A percentile compares a stretch with the other conserved stretches of the same genome.
Conservation (phyloP, 2,329 filamentous ascomycete genomes). For the Myriosclerotinia scirpicola region DNA sequence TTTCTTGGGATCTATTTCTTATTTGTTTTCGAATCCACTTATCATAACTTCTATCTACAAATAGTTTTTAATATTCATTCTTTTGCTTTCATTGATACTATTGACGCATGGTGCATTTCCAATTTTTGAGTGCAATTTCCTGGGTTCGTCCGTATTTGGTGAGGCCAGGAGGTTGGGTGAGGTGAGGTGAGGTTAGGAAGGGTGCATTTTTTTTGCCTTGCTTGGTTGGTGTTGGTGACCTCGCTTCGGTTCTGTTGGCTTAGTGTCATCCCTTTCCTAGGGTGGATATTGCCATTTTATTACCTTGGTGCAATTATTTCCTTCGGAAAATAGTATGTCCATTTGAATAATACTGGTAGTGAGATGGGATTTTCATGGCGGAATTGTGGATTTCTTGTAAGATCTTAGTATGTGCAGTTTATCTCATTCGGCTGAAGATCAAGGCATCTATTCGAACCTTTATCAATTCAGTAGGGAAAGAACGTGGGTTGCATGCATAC, state of each 20-base stretch:
- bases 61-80: constrained; percentile 24
- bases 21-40: not conserved
- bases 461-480: too few relatives aligned
- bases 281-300: not conserved
- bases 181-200: not conserved
- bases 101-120: not conserved
- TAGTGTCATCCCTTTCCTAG: not conserved
- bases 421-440: too few relatives aligned
- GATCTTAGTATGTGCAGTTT: not conserved
- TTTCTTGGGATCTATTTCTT: constrained; percentile 6
- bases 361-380: not conserved
- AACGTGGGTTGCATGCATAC: too few relatives aligned
- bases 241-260: constrained; percentile 1
- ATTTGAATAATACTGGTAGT: not conserved
- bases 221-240: constrained; percentile 1
- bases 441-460: too few relatives aligned
- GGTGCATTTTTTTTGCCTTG: constrained; percentile 3
- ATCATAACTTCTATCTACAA: constrained; percentile 13
- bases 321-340: not conserved
- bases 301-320: not conserved
- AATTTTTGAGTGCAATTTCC: not conserved
- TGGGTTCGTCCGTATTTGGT: constrained; percentile 7
- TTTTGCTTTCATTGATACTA: not conserved
- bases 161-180: constrained; percentile 9
- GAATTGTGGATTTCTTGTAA: too few relatives aligned